Percentiles rank a stretch among this genome's conserved stretches.
These are phyloP conservation scores for Neurospora cerealis DNA, from an alignment of 495 filamentous ascomycete genomes.

Conservation along the genomic window DNA sequence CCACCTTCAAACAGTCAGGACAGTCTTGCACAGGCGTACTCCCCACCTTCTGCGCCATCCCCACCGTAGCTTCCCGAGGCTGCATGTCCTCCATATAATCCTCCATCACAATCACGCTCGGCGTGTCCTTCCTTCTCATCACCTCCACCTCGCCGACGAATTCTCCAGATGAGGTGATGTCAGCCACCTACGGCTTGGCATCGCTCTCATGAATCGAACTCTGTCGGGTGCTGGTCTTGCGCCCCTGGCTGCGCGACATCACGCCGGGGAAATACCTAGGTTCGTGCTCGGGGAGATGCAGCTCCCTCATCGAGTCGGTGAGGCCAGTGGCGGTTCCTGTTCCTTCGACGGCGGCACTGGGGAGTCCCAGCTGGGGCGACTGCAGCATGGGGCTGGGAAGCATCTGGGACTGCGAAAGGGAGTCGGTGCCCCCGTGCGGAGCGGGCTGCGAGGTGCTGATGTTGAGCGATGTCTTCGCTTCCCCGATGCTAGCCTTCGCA, in stretches of 20 bases:
- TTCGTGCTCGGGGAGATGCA: slow-evolving; percentile 45
- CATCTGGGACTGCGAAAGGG: slow-evolving; percentile 10
- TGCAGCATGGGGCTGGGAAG: slow-evolving; percentile 10
- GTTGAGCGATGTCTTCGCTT: slow-evolving; percentile 4
- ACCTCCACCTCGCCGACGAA: neutral
- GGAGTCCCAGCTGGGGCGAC: slow-evolving; percentile 3
- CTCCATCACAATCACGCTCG: neutral
- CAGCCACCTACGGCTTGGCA: neutral
- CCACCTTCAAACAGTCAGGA: neutral
- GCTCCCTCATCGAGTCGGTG: slow-evolving; percentile 13
- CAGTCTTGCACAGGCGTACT: neutral
- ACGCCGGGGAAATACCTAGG: slow-evolving; percentile 66
- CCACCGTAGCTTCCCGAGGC: neutral
- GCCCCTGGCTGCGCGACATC: slow-evolving; percentile 45
- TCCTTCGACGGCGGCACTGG: neutral
- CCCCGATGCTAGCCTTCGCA: slow-evolving; percentile 11
- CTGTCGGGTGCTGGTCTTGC: slow-evolving; percentile 36
- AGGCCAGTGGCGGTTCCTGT: neutral
- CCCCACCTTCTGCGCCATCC: neutral
- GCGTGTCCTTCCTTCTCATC: neutral
- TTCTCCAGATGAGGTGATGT: neutral
- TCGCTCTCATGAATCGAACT: slow-evolving; percentile 32
- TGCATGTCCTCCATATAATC: neutral
- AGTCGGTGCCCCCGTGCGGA: neutral
- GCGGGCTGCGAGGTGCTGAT: neutral